These are phyloP conservation scores for Lichtheimia hyalospora DNA, from an alignment of 371 early-diverging fungal genomes.

Conservation along the genomic window DNA sequence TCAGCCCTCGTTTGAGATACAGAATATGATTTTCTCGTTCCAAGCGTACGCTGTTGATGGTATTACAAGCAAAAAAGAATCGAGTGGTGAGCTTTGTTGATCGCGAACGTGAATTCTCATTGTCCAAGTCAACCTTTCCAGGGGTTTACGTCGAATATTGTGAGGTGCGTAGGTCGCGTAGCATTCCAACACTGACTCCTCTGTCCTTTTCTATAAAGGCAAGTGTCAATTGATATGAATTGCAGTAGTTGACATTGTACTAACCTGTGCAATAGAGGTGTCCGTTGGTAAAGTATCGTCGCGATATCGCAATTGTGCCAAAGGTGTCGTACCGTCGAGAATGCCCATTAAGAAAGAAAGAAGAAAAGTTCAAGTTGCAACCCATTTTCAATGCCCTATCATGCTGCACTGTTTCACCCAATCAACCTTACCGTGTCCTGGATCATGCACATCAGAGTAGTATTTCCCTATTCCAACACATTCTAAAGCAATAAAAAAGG, in stretches of 20 bases:
- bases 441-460: no score
- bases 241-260: background rate
- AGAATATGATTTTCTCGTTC: slow-evolving; percentile 55
- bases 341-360: slow-evolving; percentile 25
- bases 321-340: slow-evolving; percentile 23
- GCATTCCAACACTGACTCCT: slow-evolving; percentile 32
- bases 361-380: no score
- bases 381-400: no score
- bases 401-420: no score
- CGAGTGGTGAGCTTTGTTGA: background rate
- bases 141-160: slow-evolving; percentile 18
- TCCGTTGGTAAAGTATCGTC: slow-evolving; percentile 54
- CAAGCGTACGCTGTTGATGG: slow-evolving; percentile 41
- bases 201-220: slow-evolving; percentile 26
- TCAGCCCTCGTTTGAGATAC: slow-evolving; percentile 54
- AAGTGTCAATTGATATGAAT: background rate
- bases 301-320: slow-evolving; percentile 27
- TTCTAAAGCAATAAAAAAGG: no score
- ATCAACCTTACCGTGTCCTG: no score
- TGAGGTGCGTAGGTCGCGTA: slow-evolving; percentile 37
- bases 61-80: background rate
- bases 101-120: background rate
- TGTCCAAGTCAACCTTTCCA: slow-evolving; percentile 22
- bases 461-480: no score
- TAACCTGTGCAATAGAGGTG: slow-evolving; percentile 56